Evolutionary conservation across 495 filamentous ascomycete species (phyloP).

Genomic region (Penicillium longicatenatum): DNA sequence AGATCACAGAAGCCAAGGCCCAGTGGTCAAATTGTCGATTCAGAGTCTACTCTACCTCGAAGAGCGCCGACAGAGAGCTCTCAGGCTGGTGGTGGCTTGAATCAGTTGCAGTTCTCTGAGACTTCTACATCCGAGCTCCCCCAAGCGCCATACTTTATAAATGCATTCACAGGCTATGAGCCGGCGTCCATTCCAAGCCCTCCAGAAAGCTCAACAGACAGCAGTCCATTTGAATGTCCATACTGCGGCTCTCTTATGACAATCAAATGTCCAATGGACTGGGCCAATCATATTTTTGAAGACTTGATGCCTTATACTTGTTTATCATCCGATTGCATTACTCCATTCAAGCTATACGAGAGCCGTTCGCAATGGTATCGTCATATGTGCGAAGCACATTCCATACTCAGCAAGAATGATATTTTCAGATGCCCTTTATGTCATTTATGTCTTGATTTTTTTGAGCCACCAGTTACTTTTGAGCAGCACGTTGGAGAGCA

Average conservation of each 20-base stretch:
- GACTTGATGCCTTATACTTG: slow-evolving; percentile 36
- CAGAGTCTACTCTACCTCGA: background rate
- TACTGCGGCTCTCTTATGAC: background rate
- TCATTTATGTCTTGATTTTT: slow-evolving; percentile 8
- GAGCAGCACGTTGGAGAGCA: slow-evolving; percentile 23
- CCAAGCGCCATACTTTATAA: background rate
- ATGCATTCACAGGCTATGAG: background rate
- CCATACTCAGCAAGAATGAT: background rate
- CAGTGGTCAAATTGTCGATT: slow-evolving; percentile 7
- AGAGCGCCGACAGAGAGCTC: background rate
- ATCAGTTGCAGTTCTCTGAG: background rate
- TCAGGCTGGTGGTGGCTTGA: background rate
- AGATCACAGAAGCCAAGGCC: slow-evolving; percentile 19
- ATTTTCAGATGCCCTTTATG: slow-evolving; percentile 16
- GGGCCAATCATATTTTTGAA: slow-evolving; percentile 32
- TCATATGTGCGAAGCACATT: slow-evolving; percentile 22
- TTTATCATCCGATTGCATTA: slow-evolving; percentile 17
- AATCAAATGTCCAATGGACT: slow-evolving; percentile 2
- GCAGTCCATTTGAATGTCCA: background rate
- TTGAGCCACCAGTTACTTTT: background rate
- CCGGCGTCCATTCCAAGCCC: background rate
- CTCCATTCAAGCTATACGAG: slow-evolving; percentile 23
- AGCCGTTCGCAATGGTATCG: slow-evolving; percentile 26
- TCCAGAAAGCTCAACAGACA: background rate
- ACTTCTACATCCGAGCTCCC: background rate